Evolutionary conservation across 139 green algal species (phyloP), one percentile per base, ranked within the genome.

Genomic region (Chlorella sorokiniana): DNA sequence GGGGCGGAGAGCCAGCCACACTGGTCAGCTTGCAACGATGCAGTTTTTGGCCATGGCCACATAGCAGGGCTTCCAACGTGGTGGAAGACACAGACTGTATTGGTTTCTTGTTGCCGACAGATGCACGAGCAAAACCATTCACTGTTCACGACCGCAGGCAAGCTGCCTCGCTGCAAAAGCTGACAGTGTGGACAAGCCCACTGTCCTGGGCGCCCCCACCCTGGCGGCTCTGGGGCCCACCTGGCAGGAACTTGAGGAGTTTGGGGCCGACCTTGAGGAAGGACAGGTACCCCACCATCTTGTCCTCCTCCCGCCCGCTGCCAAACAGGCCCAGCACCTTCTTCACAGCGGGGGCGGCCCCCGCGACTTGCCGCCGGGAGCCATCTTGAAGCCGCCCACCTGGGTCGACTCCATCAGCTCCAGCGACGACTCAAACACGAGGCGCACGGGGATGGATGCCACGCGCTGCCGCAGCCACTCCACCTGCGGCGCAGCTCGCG

Each of bases 381-480:
- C 88, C 89, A 93, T 93, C 76, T 88, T 80, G 83, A 93, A 93
- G 41, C 76, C 83, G 54, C 90, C 90, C 65, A 97, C 86, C n/a
- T 89, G 84, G 7, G 95, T 99, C 33, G 44, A 76, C 25, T 84
- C 81, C 97, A 99, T 99, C 14, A 99, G 91, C 89, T 99, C 96
- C 69, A 99, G 88, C 1, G 95, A 93, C 14, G 88, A 96, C 90
- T 99, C 97, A 88, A 99, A 99, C 29, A 98, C 90, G 71, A 99
- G 89, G 8, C 96, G 89, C 41, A 94, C 80, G 0, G 95, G 95
- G 5, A 99, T 86, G 8, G 79, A 22, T 0, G 78, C 45, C 4
- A 98, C 64, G 1, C 78, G 84, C 29, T 82, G 48, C 0, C 86
- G 77, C 72, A 99, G 89, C 97, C 97, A 99, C 86, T 99, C 94